These are phyloP conservation scores for Pleurozium schreberi DNA, from an alignment of 225 moss, liverwort and hornwort species.

Conservation along the genomic window DNA sequence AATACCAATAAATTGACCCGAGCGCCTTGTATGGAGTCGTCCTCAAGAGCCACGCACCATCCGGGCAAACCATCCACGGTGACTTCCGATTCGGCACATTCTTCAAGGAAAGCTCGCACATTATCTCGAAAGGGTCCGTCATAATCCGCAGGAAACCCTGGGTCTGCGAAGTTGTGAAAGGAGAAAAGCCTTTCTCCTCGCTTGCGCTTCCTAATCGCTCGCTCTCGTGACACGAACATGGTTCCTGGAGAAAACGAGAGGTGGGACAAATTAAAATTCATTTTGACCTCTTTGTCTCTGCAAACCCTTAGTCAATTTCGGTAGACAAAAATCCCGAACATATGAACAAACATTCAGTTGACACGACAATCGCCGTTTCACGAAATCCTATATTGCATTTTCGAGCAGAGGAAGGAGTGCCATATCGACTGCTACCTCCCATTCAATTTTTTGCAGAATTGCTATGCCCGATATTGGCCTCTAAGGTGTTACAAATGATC, in stretches of 20 bases:
- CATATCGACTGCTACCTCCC: neutral
- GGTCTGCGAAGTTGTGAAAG: conserved; percentile 92
- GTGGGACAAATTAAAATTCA: neutral
- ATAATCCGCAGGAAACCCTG: conserved; percentile 91
- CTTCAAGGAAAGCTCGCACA: conserved; percentile 72
- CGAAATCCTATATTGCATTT: neutral
- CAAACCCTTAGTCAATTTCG: neutral
- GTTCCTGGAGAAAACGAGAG: conserved; percentile 11
- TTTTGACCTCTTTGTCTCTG: neutral
- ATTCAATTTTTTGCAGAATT: neutral
- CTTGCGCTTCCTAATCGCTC: conserved; percentile 83
- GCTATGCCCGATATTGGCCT: neutral
- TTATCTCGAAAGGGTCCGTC: conserved; percentile 94
- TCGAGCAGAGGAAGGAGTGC: neutral
- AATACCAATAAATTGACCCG: conserved; percentile 74
- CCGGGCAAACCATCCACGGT: conserved; percentile 85
- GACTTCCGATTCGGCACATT: conserved; percentile 78
- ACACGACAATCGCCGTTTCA: neutral
- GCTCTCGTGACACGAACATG: conserved; percentile 68
- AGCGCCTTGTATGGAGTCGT: conserved; percentile 58
- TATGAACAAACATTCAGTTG: neutral
- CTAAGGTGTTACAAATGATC: neutral
- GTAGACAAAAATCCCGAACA: neutral
- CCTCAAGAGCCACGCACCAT: conserved; percentile 84
- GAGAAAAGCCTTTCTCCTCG: conserved; percentile 83